Base-by-base conservation (phyloP, 148 eudicot species). In the Selenicereus undatus region DNA sequence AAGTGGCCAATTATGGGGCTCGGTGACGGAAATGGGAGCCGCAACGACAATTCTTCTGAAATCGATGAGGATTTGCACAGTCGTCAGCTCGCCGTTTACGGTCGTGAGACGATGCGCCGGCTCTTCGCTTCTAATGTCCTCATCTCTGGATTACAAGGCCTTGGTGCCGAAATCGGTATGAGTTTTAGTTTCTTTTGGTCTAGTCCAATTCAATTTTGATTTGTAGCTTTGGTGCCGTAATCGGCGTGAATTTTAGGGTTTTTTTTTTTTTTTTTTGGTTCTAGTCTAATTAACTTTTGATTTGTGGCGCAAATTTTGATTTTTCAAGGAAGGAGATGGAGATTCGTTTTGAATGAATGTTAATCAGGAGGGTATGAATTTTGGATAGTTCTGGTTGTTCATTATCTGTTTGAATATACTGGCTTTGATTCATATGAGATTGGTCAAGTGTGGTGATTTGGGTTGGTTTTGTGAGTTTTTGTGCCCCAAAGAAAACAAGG, bases 1-100 rank as follows among this genome's bases (percentile, higher is more conserved):
- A 82, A 84, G 71, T 62, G 74, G 73, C 72, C 86, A 54, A 78
- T 72, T 65, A 86, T 79, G 82, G 87, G 65, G 21, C 75, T 43
- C 16, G 52, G 54, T 21, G 81, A 81, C 77, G 73, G 65, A 9
- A 79, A 79, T 32, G 89, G 85, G 0, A 21, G 20, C 21, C 62
- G 29, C 29, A 79, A 18, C 43, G 43, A 42, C 56, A 84, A 84
- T 80, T 77, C 85, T 11, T 29, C 76, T 8, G 91, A 91, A 64
- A 93, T 91, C 71, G 97, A 91, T 60, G 95, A 93, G 88, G 95
- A 93, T 87, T 86, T 91, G 83, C 97, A 91, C 84, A 93, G 97
- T 78, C 90, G 95, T 26, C 97, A 91, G 84, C 91, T 93, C 12
- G 95, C 95, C 1, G 93, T 93, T 58, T 91, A 93, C 65, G 97